Evolutionary conservation across 257 asterid species (phyloP).

Genomic region (Cruciata laevipes): DNA sequence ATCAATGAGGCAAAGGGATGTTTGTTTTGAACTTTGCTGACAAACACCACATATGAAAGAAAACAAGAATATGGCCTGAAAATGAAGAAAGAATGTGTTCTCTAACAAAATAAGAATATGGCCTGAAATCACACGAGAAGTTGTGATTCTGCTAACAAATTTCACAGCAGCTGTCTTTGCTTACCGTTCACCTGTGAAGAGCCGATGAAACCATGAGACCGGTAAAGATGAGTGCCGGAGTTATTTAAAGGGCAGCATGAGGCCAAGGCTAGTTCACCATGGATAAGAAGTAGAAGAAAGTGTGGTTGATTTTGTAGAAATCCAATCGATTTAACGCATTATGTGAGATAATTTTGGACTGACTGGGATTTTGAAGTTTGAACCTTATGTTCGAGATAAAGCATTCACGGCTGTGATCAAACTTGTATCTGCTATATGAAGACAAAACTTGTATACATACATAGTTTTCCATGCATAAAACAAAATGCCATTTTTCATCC

Average conservation of each 20-base stretch:
- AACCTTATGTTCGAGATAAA: constrained; percentile 19
- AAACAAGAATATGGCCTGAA: not conserved
- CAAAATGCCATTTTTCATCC: not conserved
- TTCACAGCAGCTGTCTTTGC: not conserved
- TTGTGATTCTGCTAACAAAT: not conserved
- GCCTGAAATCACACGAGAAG: not conserved
- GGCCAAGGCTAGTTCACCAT: not conserved
- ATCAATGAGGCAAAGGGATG: not conserved
- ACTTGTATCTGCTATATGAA: not conserved
- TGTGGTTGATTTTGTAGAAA: not conserved
- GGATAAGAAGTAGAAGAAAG: not conserved
- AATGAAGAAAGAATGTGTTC: not conserved
- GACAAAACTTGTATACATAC: not conserved
- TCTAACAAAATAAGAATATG: not conserved
- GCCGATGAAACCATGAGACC: not conserved
- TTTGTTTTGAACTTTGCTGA: not conserved
- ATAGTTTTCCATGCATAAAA: not conserved
- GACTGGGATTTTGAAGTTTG: constrained; percentile 14
- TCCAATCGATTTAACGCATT: not conserved
- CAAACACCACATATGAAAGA: not conserved
- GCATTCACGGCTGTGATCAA: constrained; percentile 15
- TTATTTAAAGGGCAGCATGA: not conserved
- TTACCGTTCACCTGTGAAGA: not conserved
- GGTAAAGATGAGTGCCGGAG: not conserved
- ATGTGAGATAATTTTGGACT: constrained; percentile 1